Evolutionary conservation across 768 basidiomycete species (phyloP), one percentile per base, ranked within the genome.

Genomic region (Crassisporium funariophilum): DNA sequence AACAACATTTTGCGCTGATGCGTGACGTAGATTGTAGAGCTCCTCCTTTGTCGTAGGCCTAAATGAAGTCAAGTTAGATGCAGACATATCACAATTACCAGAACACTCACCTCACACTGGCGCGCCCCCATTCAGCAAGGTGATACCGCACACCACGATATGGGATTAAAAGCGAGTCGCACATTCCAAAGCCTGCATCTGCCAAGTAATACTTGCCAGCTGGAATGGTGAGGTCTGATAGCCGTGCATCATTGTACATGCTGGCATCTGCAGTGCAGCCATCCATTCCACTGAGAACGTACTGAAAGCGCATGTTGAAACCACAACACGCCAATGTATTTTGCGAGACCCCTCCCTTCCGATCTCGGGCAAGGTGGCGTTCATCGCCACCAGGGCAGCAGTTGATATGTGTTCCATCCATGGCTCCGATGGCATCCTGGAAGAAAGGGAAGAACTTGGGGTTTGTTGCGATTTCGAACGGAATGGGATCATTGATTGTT

Each of bases 1-100:
- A 47, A 74, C 55, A 22, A 71, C 59, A 63, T 73, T 77, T 2
- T 58, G 61, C 34, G 62, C 64, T 46, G 58, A 60, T 8, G 71
- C 59, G 59, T 77, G 71, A 13, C 64, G 56, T 3, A 76, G 59
- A 58, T 75, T 77, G 49, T 63, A 75, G 1, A 76, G 54, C 49
- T 76, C 71, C 53, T 75, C 57, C 25, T 60, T 47, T 31, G 65
- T 70, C 43, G 12, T 29, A 23, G 72, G 72, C 24, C 69, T 69
- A 49, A 19, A 11, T 39, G 41, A 22, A 36, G 17, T 38, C 22
- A 52, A 38, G 41, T 36, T 23, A 49, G 46, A 21, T 49, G 12
- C 17, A 40, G 15, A 19, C 41, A 35, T 29, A 7, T 29, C 8
- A 52, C 40, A 23, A 35, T 13, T 29, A 35, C 23, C 34, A 29